These are phyloP conservation scores for Penicillium macrosclerotiorum DNA, from an alignment of 495 filamentous ascomycete species.

Conservation along the genomic window DNA sequence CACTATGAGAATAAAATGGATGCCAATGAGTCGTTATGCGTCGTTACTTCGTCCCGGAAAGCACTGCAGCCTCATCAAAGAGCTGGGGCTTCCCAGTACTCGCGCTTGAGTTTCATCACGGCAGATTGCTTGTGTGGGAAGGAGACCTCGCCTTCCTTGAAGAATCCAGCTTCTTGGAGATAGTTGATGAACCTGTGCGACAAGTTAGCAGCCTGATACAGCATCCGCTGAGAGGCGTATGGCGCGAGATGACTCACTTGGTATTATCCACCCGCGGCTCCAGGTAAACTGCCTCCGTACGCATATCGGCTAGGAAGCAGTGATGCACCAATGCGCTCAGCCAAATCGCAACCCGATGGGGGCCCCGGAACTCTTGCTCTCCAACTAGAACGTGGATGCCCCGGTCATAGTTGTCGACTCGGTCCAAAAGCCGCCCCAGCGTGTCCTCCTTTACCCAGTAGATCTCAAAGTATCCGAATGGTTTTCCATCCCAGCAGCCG, in stretches of 20 bases:
- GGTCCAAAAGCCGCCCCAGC: slow-evolving; percentile 64
- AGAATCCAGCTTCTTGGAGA: slow-evolving; percentile 72
- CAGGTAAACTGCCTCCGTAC: slow-evolving; percentile 77
- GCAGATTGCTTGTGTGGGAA: slow-evolving; percentile 94
- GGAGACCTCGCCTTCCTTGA: slow-evolving; percentile 81
- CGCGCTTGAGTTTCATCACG: slow-evolving; percentile 76
- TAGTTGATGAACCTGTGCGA: slow-evolving; percentile 66
- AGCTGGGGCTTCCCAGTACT: slow-evolving; percentile 79
- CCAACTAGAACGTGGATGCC: slow-evolving; percentile 87
- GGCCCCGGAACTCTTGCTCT: slow-evolving; percentile 86
- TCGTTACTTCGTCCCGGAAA: background rate
- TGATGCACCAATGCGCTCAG: slow-evolving; percentile 82
- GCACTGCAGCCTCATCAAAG: slow-evolving; percentile 35
- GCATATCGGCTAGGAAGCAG: slow-evolving; percentile 72
- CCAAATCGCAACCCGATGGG: slow-evolving; percentile 73
- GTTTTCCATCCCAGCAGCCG: slow-evolving; percentile 90
- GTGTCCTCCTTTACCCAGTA: slow-evolving; percentile 98
- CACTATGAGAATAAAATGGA: too few relatives aligned
- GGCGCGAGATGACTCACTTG: slow-evolving; percentile 59
- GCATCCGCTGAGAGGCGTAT: background rate
- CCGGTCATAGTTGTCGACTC: slow-evolving; percentile 76
- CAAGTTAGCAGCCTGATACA: slow-evolving; percentile 6
- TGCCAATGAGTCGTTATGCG: background rate
- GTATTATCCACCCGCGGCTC: slow-evolving; percentile 92
- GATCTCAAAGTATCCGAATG: slow-evolving; percentile 96